Evolutionary conservation across 129 eudicot species (phyloP), one percentile per base, ranked within the genome.

Genomic region (Mikania micrantha): DNA sequence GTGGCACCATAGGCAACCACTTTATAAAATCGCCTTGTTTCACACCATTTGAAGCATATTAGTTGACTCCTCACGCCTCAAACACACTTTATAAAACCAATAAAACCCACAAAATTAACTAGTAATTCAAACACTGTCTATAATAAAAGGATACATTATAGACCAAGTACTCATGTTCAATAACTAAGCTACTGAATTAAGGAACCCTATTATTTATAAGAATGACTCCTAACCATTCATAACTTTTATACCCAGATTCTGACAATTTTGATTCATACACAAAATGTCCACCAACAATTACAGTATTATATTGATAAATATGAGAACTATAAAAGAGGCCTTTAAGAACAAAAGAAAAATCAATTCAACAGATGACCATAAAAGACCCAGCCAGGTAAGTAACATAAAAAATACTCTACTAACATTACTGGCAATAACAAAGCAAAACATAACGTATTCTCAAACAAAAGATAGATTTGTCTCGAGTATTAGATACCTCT

Each of bases 401-500:
- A 10, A 47, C 52, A n/a, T 29, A 29, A 44, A 44, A 3, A 42
- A 25, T 17, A 9, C 27, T 45, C 42, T 5, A 45, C 1, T 0
- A 44, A 45, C n/a, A 64, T 44, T 15, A 24, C 25, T 41, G 27
- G 54, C 39, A 13, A 56, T 12, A 27, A 56, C 62, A 11, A 11
- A 28, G 27, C 38, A 64, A 25, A 22, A 64, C 17, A n/a, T 41
- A 41, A 22, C 47, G 3, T 21, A 3, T 50, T 68, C 35, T 32
- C 49, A 35, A 50, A 50, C 63, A 9, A 52, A 52, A 68, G 49
- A 68, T 24, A 69, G 27, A 36, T 35, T 59, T 52, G 25, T 20
- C 54, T 49, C 54, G 15, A 76, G 38, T 29, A 42, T 16, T 28
- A 40, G 74, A 41, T 38, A 90, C 96, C 94, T 90, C 90, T 39